Percentiles rank a stretch among this genome's conserved stretches.
Conservation (phyloP, 2,329 filamentous ascomycete genomes). For the Colletotrichum falcatum region DNA sequence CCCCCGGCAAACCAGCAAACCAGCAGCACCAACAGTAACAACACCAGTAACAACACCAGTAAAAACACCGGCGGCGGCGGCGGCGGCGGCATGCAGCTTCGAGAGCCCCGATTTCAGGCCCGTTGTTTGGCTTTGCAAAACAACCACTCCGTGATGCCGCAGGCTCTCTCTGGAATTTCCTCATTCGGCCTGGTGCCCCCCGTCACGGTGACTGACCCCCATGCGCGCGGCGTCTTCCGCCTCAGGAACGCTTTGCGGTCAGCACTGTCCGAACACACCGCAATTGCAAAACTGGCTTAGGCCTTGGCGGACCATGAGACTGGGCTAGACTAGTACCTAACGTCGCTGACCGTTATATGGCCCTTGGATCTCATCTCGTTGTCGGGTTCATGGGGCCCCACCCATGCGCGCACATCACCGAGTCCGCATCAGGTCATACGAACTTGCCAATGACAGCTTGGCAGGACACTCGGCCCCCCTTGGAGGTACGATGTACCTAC, state of each 20-base stretch:
- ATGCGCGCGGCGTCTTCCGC: neutral
- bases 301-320: slow-evolving; percentile 35
- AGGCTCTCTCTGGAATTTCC: slow-evolving; percentile 32
- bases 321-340: slow-evolving; percentile 25
- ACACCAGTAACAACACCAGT: no score
- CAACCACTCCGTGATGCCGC: slow-evolving; percentile 19
- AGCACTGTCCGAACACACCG: slow-evolving; percentile 32
- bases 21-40: no score
- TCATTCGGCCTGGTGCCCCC: slow-evolving; percentile 25
- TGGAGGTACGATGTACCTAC: neutral
- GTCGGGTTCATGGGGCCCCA: slow-evolving; percentile 25
- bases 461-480: neutral
- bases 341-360: slow-evolving; percentile 1
- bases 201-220: neutral
- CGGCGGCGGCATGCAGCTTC: no score
- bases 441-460: neutral
- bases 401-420: slow-evolving; percentile 14
- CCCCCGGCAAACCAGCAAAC: neutral
- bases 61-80: neutral
- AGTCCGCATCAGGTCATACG: slow-evolving; percentile 1
- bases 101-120: neutral
- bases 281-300: slow-evolving; percentile 33
- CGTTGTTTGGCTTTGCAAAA: slow-evolving; percentile 13
- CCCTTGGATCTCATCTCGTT: slow-evolving; percentile 30
- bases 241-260: neutral